Percentiles rank a stretch among this genome's conserved stretches.
Conservation (phyloP, 495 filamentous ascomycete species). For the Neurospora tetraspora region DNA sequence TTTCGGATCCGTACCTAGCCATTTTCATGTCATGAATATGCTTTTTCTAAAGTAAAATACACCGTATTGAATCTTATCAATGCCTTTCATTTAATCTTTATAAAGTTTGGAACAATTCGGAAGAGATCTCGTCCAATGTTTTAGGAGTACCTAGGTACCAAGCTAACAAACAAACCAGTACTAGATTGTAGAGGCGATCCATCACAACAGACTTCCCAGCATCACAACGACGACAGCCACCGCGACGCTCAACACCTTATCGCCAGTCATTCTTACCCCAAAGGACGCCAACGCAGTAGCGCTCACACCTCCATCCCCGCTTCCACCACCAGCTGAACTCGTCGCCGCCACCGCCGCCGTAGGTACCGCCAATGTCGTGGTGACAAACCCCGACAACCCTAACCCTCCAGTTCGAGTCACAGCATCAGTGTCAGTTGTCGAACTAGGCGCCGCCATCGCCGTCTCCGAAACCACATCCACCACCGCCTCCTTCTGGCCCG, state of each 20-base stretch:
- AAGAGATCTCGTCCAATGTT: too few species aligned
- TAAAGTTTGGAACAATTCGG: too few species aligned
- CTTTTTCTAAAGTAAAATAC: too few species aligned
- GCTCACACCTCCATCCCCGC: background rate
- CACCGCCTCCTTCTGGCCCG: background rate
- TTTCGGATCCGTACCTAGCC: too few species aligned
- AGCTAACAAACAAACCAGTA: too few species aligned
- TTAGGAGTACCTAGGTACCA: too few species aligned
- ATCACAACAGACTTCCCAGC: background rate
- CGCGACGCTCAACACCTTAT: background rate
- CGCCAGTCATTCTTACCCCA: background rate
- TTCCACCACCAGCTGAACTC: background rate
- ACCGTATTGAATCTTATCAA: too few species aligned
- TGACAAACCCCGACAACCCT: background rate
- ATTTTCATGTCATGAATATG: too few species aligned
- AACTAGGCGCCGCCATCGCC: background rate
- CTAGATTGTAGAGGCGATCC: background rate
- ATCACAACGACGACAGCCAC: background rate
- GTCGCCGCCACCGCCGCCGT: background rate
- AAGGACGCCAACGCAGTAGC: background rate
- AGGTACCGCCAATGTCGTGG: background rate
- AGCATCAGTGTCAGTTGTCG: background rate
- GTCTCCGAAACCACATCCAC: background rate
- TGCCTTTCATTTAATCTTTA: too few species aligned
- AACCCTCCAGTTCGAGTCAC: background rate